phyloP scores from a whole-genome alignment of 2,329 filamentous ascomycete species.

The Neurospora sp. region DNA sequence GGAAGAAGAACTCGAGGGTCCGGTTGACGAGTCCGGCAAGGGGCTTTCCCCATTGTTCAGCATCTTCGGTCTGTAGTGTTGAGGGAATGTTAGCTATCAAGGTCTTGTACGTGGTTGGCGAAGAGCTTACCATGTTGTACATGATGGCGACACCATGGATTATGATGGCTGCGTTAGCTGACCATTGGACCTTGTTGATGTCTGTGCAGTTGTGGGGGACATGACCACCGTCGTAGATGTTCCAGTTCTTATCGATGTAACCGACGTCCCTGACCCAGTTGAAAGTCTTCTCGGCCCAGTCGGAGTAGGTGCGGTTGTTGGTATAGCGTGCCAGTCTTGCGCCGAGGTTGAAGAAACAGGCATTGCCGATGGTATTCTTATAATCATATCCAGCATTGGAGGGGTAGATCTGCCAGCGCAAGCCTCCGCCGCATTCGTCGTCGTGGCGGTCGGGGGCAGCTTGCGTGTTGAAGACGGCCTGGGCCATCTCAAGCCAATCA shows the following conservation, averaged over 20 bases:
- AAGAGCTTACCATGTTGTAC: slow-evolving; percentile 45
- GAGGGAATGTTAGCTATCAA: not conserved
- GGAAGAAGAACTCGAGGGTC: slow-evolving; percentile 24
- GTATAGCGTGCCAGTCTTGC: slow-evolving; percentile 50
- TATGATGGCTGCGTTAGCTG: slow-evolving; percentile 50
- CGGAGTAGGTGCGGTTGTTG: slow-evolving; percentile 38
- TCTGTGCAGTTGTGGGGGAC: slow-evolving; percentile 42
- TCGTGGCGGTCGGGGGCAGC: slow-evolving; percentile 44
- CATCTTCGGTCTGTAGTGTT: slow-evolving; percentile 32
- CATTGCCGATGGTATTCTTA: slow-evolving; percentile 39
- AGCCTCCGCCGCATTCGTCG: slow-evolving; percentile 44
- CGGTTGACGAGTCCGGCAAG: slow-evolving; percentile 37
- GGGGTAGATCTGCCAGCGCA: slow-evolving; percentile 54
- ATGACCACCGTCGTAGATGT: slow-evolving; percentile 50
- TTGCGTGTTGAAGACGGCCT: slow-evolving; percentile 49
- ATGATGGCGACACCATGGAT: slow-evolving; percentile 51
- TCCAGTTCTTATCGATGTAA: slow-evolving; percentile 42
- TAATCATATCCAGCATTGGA: slow-evolving; percentile 55
- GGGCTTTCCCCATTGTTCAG: slow-evolving; percentile 40
- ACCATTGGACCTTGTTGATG: slow-evolving; percentile 47
- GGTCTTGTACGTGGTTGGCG: not conserved
- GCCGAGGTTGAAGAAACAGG: slow-evolving; percentile 31
- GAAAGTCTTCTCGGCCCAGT: slow-evolving; percentile 41
- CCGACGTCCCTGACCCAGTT: slow-evolving; percentile 38
- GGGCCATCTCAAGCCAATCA: slow-evolving; percentile 42